phyloP scores from a whole-genome alignment of 2,329 filamentous ascomycete species.

The Fusarium sterilihyphosum region DNA sequence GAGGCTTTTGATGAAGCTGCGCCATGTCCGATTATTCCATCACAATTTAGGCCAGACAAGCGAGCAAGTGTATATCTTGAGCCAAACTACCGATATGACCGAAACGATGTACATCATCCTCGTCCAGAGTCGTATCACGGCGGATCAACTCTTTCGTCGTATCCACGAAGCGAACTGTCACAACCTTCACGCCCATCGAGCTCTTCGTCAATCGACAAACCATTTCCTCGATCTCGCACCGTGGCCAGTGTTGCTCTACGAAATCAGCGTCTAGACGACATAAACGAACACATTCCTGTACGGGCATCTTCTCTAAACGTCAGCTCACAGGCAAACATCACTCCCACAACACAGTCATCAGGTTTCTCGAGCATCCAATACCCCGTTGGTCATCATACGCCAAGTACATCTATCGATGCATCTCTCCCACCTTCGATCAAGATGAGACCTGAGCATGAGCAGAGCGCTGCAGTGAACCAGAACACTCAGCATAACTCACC shows the following conservation, averaged over 20 bases:
- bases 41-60: constrained; percentile 20
- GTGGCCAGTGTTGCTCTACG: constrained; percentile 23
- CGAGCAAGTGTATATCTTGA: constrained; percentile 15
- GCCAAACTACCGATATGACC: background rate
- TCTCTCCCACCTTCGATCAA: constrained; percentile 36
- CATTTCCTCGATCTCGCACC: constrained; percentile 37
- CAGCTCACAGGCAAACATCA: constrained; percentile 53
- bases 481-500: constrained; percentile 15
- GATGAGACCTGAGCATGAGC: constrained; percentile 36
- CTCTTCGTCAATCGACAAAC: constrained; percentile 37
- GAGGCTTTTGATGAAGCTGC: constrained; percentile 29
- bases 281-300: constrained; percentile 50
- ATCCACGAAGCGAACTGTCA: constrained; percentile 25
- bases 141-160: constrained; percentile 7
- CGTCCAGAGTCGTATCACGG: constrained; percentile 28
- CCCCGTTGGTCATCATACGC: constrained; percentile 55
- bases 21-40: constrained; percentile 33
- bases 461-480: background rate
- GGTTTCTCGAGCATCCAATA: constrained; percentile 54
- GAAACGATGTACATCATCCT: background rate
- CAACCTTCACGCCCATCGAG: constrained; percentile 38
- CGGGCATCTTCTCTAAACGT: constrained; percentile 49
- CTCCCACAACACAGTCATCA: constrained; percentile 42
- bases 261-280: constrained; percentile 45
- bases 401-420: constrained; percentile 57